Percentiles rank a stretch among this genome's conserved stretches.
phyloP scores from a whole-genome alignment of 352 stramenopile genomes.

The Saprolegnia diclina region DNA sequence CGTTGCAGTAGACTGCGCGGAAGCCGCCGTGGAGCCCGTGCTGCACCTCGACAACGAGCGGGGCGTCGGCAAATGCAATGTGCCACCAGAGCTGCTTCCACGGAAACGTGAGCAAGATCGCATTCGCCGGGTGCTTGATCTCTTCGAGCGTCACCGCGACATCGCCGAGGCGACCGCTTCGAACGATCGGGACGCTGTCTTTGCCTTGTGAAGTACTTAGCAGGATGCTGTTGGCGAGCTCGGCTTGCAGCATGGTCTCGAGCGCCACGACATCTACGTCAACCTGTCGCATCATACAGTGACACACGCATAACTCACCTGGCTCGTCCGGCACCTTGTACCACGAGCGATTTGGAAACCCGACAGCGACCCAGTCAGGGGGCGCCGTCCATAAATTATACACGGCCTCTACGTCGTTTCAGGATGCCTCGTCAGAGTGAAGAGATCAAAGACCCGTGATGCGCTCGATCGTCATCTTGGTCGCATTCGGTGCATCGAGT shows the following conservation, averaged over 20 bases:
- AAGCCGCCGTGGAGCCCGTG: conserved; percentile 71
- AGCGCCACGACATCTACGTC: conserved; percentile 48
- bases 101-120: conserved; percentile 75
- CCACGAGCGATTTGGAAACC: conserved; percentile 71
- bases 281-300: conserved; percentile 33
- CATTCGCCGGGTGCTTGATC: conserved; percentile 75
- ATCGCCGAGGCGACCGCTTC: conserved; percentile 31
- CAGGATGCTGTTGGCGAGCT: conserved; percentile 51
- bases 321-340: conserved; percentile 72
- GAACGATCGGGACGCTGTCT: conserved; percentile 60
- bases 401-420: conserved; percentile 30
- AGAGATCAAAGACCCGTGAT: no score
- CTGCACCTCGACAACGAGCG: conserved; percentile 68
- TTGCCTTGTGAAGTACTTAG: conserved; percentile 62
- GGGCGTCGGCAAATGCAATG: conserved; percentile 53
- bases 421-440: no score
- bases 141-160: conserved; percentile 54
- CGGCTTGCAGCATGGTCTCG: conserved; percentile 67
- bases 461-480: conserved; percentile 24
- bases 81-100: conserved; percentile 84
- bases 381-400: conserved; percentile 75
- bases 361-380: conserved; percentile 74
- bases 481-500: conserved; percentile 36
- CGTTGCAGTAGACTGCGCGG: conserved; percentile 64
- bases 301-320: conserved; percentile 9